Evolutionary conservation across 306 rosid genomes (phyloP), one percentile per base, ranked within the genome.

Genomic region (Sechiopsis laciniata): DNA sequence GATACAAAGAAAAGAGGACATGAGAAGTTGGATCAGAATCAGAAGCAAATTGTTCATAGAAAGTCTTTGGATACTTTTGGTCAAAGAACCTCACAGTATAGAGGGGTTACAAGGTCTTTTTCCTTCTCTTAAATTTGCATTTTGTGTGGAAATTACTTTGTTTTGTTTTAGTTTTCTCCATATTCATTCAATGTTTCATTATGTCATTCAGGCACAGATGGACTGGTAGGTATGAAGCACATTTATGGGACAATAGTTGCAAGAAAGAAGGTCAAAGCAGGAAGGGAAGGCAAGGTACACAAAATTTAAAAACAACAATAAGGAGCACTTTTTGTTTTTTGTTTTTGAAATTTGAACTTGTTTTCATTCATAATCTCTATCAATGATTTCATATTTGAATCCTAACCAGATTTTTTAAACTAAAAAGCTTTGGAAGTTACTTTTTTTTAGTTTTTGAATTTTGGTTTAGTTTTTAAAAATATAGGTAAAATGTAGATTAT

Each of bases 161-260:
- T 52, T 53, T 53, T 53, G 8, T 5, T 63, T 63, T 62, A 4
- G 8, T 22, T 50, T 24, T 24, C 17, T 70, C n/a, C 73, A 54
- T 53, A 3, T 56, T 67, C 20, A 46, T 67, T 21, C 11, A 46
- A 68, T 22, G 57, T 14, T 79, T 72, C 46, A 80, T 82, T 77
- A 29, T 73, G 70, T 24, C 58, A 72, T 17, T 65, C 85, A 91
- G 97, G 85, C 97, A 91, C 83, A 81, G 96, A 78, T 91, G 96
- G 97, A 91, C 97, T 29, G 97, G 97, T 51, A 82, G 97, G 82
- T 91, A 89, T 82, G 97, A 91, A 86, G 96, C 97, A 32, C 97
- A 91, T 91, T 82, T 91, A 32, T 91, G 97, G 97, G 97, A 91
- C 80, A 91, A 88, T 68, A 89, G 95, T 83, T 85, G 90, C 84